Evolutionary conservation across 352 stramenopile genomes (phyloP), one percentile per base, ranked within the genome.

Genomic region (Globisporangium spiculum): DNA sequence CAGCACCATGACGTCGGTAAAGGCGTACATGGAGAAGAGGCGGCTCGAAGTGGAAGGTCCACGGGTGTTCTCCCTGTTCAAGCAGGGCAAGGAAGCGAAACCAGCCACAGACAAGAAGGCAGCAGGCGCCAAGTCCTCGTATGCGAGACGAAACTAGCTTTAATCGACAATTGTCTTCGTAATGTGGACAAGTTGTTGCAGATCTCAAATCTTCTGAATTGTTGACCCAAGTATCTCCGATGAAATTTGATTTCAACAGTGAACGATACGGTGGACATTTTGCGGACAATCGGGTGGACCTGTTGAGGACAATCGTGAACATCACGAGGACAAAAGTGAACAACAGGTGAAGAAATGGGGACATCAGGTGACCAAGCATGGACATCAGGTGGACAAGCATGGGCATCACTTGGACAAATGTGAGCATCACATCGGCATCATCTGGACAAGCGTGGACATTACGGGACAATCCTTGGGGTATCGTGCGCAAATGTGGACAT

Each of bases 1-100:
- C 24, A 68, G 48, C 9, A 60, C 76, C 14, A 78, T 73, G 62
- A 56, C 71, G 4, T 77, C 72, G 0, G 77, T 84, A 30, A 65
- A 70, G 2, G 72, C 75, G 26, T 81, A 77, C 57, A 58, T 84
- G 68, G 77, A 67, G 24, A 57, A 74, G 56, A 55, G 68, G 38
- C 73, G 68, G 9, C 70, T 27, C 2, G 36, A 69, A 22, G 38
- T 26, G 8, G 38, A 60, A 7, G 27, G 27, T 4, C 41, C 70
- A 18, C 70, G 67, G 20, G 44, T 72, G 12, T 72, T 72, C 8
- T 72, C 67, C 5, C 48, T 72, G 4, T 72, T 72, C 32, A 58
- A 68, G 9, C 61, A 72, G 44, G 22, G 54, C 30, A 72, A 63
- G 18, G 20, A 32, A 62, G 24, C 32, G 18, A 46, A 62, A n/a